phyloP scores from a whole-genome alignment of 768 basidiomycete genomes.

The Pholiota microspora region DNA sequence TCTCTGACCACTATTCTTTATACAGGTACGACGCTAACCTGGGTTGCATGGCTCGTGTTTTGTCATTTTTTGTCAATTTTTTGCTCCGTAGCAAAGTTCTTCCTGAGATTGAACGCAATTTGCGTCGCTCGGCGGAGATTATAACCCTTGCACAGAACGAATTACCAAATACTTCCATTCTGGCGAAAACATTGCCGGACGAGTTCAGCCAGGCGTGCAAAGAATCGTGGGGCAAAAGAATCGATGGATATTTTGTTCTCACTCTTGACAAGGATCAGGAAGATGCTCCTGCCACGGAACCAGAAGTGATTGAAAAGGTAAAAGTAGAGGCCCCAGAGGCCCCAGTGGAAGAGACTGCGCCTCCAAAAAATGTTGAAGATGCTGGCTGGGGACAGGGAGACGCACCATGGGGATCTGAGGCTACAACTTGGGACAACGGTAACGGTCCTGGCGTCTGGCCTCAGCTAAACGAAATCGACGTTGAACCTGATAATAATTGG shows the following conservation, averaged over 20 bases:
- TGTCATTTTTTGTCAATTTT: slow-evolving; percentile 45
- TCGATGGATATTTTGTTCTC: slow-evolving; percentile 33
- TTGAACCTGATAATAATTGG: background rate
- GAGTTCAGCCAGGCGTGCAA: slow-evolving; percentile 48
- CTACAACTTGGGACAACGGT: background rate
- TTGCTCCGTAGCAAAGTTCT: slow-evolving; percentile 42
- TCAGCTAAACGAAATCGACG: background rate
- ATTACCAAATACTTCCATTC: slow-evolving; percentile 44
- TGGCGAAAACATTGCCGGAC: slow-evolving; percentile 49
- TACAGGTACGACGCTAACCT: slow-evolving; percentile 42
- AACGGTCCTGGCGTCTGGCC: background rate
- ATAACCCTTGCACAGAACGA: slow-evolving; percentile 42
- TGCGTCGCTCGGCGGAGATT: slow-evolving; percentile 46
- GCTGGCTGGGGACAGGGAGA: background rate
- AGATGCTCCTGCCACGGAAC: too few relatives aligned
- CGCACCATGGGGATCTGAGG: background rate
- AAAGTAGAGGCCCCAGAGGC: background rate
- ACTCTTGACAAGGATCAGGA: too few relatives aligned
- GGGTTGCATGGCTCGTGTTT: slow-evolving; percentile 37
- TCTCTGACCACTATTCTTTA: background rate
- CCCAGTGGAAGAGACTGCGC: background rate
- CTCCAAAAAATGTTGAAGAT: background rate
- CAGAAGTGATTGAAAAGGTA: too few relatives aligned
- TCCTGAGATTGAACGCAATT: slow-evolving; percentile 39
- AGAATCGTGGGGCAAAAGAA: slow-evolving; percentile 46